Evolutionary conservation across 495 filamentous ascomycete species (phyloP).

Genomic region (Trichoderma reesei): DNA sequence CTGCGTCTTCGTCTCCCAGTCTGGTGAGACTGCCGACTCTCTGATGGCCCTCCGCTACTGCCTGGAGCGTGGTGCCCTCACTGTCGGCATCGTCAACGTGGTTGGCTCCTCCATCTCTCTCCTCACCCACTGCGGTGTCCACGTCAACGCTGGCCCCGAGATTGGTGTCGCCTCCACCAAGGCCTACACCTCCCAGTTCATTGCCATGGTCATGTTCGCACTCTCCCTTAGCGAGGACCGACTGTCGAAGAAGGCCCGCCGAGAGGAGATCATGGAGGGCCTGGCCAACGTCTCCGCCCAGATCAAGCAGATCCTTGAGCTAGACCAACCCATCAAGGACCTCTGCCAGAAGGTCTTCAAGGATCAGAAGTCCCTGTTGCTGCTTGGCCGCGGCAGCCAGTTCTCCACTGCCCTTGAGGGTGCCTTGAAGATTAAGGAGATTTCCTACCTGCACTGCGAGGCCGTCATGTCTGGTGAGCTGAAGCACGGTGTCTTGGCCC

Average conservation of each 20-base stretch:
- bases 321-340: conserved; percentile 88
- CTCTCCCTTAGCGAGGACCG: conserved; percentile 92
- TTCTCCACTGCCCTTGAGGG: conserved; percentile 96
- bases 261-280: conserved; percentile 95
- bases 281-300: conserved; percentile 77
- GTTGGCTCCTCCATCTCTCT: conserved; percentile 97
- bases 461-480: conserved; percentile 99
- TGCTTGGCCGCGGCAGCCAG: conserved; percentile 89
- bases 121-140: conserved; percentile 97
- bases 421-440: conserved; percentile 99
- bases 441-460: conserved; percentile 98
- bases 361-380: conserved; percentile 89
- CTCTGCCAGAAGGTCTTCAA: conserved; percentile 86
- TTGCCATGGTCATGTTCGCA: conserved; percentile 99
- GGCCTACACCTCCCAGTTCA: conserved; percentile 97
- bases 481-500: conserved; percentile 93
- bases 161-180: conserved; percentile 99
- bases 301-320: conserved; percentile 80
- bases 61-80: conserved; percentile 90
- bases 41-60: conserved; percentile 95
- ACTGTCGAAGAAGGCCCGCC: conserved; percentile 82
- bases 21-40: conserved; percentile 97
- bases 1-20: conserved; percentile 97
- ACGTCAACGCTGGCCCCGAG: conserved; percentile 97
- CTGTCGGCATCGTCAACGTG: conserved; percentile 95